Evolutionary conservation across 192 early-diverging fungal species (phyloP).

Genomic region (Coemansia sp.): DNA sequence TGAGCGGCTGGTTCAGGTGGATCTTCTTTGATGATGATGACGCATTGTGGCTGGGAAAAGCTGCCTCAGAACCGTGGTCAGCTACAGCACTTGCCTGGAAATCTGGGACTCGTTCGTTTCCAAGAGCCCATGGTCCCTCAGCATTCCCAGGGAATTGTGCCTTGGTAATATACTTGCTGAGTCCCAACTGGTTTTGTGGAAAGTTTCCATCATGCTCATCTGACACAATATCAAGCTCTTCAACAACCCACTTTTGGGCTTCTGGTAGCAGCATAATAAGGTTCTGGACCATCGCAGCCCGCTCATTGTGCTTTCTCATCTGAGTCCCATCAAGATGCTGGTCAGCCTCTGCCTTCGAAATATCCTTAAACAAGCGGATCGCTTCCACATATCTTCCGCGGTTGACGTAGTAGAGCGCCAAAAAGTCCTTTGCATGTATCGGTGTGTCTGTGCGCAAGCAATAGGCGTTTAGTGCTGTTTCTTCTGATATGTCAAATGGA

Average conservation of each 20-base stretch:
- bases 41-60: background rate
- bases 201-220: background rate
- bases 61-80: background rate
- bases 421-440: slow-evolving; percentile 37
- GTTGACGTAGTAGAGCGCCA: slow-evolving; percentile 50
- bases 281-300: slow-evolving; percentile 35
- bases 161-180: background rate
- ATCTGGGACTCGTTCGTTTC: background rate
- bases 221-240: slow-evolving; percentile 24
- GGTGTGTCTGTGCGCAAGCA: slow-evolving; percentile 22
- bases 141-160: background rate
- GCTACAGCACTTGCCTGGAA: background rate
- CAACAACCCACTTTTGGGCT: slow-evolving; percentile 36
- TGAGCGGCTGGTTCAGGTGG: slow-evolving; percentile 12
- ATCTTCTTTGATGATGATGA: background rate
- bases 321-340: slow-evolving; percentile 15
- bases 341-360: slow-evolving; percentile 16
- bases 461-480: slow-evolving; percentile 27
- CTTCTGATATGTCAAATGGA: slow-evolving; percentile 38
- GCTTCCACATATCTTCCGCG: slow-evolving; percentile 46
- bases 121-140: background rate
- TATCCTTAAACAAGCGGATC: slow-evolving; percentile 37
- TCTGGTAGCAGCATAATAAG: slow-evolving; percentile 42
- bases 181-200: background rate
- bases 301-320: slow-evolving; percentile 36